These are phyloP conservation scores for Ceratobasidium sp. DNA, from an alignment of 1,284 basidiomycete species.

Conservation along the genomic window DNA sequence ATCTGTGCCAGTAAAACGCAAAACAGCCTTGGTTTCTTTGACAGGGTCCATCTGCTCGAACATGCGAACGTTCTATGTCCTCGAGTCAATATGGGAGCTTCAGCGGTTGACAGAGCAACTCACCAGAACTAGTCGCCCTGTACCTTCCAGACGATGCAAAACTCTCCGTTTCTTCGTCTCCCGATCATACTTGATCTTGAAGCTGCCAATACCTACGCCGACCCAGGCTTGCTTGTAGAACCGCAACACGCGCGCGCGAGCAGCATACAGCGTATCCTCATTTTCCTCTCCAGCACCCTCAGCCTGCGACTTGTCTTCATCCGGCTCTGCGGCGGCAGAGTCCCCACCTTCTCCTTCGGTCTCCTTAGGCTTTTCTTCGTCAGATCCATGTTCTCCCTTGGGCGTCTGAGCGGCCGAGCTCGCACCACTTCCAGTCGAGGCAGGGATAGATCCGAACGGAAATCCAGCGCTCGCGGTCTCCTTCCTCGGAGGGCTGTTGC, in stretches of 20 bases:
- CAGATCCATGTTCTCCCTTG: constrained; percentile 5
- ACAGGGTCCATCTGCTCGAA: constrained; percentile 33
- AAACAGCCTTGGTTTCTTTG: constrained; percentile 11
- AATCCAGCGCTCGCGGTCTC: constrained; percentile 8
- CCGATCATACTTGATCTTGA: constrained; percentile 42
- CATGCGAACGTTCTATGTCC: constrained; percentile 10
- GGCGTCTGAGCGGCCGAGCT: constrained; percentile 22
- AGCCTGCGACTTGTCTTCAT: constrained; percentile 27
- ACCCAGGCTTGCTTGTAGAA: constrained; percentile 41
- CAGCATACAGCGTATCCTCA: constrained; percentile 37
- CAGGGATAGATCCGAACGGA: constrained; percentile 6
- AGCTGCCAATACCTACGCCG: constrained; percentile 39
- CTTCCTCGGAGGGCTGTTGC: constrained; percentile 23
- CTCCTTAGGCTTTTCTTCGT: constrained; percentile 26
- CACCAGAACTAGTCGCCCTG: constrained; percentile 40
- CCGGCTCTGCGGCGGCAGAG: not conserved
- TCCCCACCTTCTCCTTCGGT: not conserved
- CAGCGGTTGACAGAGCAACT: too few relatives aligned
- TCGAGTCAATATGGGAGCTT: too few relatives aligned
- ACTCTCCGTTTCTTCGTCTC: constrained; percentile 41
- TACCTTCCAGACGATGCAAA: constrained; percentile 39
- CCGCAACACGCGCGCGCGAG: constrained; percentile 33
- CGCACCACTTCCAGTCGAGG: not conserved
- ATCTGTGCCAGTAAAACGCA: constrained; percentile 28
- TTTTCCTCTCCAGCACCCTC: constrained; percentile 43